Conservation (phyloP, 805 yeast species). For the Teunomyces panamensis region DNA sequence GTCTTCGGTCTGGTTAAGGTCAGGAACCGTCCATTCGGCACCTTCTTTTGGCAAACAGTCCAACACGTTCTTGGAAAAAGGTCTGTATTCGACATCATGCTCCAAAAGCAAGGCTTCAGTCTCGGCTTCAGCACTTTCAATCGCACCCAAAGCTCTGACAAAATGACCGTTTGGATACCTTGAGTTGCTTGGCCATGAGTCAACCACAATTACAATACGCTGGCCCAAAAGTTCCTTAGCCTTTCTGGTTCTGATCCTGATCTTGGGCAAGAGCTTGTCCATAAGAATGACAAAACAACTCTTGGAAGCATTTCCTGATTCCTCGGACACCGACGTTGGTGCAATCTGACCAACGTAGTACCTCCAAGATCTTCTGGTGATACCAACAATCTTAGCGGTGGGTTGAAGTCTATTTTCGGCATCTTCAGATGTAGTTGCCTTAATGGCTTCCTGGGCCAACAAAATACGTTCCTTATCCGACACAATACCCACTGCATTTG, state of each 20-base stretch:
- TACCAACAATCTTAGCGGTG: constrained; percentile 90
- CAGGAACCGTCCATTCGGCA: constrained; percentile 88
- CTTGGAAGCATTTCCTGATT: constrained; percentile 61
- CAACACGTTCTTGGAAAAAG: constrained; percentile 87
- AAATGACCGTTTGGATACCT: constrained; percentile 93
- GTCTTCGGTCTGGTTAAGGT: constrained; percentile 49
- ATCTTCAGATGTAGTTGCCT: constrained; percentile 46
- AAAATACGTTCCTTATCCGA: constrained; percentile 70
- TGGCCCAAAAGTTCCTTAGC: constrained; percentile 80
- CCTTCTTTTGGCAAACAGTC: constrained; percentile 94
- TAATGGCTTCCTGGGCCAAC: constrained; percentile 73
- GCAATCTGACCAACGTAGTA: constrained; percentile 92
- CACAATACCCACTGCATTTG: constrained; percentile 31
- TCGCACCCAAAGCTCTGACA: constrained; percentile 82
- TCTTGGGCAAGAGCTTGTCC: constrained; percentile 85
- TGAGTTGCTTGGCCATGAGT: constrained; percentile 84
- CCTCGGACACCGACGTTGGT: constrained; percentile 62
- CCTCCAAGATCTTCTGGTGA: constrained; percentile 90
- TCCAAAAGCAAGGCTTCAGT: constrained; percentile 91
- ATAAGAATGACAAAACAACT: constrained; percentile 81
- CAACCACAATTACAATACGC: constrained; percentile 89
- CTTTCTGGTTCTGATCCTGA: constrained; percentile 83
- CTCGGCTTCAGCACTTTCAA: constrained; percentile 92
- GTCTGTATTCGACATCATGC: constrained; percentile 95
- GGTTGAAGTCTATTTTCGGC: constrained; percentile 62